Evolutionary conservation across 306 rosid species (phyloP), one percentile per base, ranked within the genome.

Genomic region (Casuarina cunninghamiana): DNA sequence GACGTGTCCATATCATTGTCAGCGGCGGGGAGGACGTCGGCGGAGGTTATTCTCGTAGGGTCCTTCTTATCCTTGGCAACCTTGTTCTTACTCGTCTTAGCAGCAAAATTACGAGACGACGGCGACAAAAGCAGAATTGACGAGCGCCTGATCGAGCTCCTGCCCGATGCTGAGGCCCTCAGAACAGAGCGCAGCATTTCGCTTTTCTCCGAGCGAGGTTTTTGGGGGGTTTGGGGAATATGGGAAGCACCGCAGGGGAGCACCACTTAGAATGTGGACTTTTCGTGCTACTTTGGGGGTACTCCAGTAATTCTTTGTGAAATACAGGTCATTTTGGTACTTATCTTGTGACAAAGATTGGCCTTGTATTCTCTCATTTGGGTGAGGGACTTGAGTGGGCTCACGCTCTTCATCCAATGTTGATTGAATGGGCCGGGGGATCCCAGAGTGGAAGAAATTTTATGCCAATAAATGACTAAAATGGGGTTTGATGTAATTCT

Each of bases 121-220:
- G 71, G 71, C 11, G 74, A 9, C 2, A 49, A 17, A n/a, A 8
- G 16, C 8, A 86, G 79, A 42, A 77, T 63, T 72, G 85, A 55
- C 10, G 78, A 26, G 76, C 72, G 26, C 0, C 75, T 77, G n/a
- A 63, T 17, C 10, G 71, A 77, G 78, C 78, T 51, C 2, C 58
- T 76, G 26, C 79, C 37, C 19, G 88, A 60, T 46, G 91, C 81
- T 9, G 65, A 58, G 61, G 88, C 69, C 80, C 88, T 82, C 2
- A 81, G 72, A 78, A 90, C 46, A 2, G 86, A 82, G 62, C 90
- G 84, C 78, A 89, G 68, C 97, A 92, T 95, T 83, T 81, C n/a
- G 4, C 39, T 38, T 66, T 26, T 72, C 37, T 71, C 2, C 39
- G 39, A 45, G 12, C 6, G 76, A 76, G 87, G 79, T 75, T 86